Conservation (phyloP, 164 flowering plant species). For the Tinospora cordifolia region DNA sequence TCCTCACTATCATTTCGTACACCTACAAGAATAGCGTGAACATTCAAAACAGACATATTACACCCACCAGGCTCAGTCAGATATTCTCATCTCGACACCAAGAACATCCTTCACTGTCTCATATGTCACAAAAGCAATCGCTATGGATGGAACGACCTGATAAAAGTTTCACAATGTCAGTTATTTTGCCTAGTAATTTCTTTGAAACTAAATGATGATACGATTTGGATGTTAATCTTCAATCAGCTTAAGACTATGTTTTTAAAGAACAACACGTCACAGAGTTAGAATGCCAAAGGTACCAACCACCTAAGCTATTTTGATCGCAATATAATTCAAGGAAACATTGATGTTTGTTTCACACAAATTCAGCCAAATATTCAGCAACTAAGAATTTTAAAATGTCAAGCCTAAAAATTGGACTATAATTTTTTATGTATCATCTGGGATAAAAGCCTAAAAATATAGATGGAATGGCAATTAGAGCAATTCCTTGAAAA, state of each 20-base stretch:
- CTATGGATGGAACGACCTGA: conserved; percentile 97
- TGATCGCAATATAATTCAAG: no score
- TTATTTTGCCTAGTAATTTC: no score
- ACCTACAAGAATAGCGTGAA: conserved; percentile 24
- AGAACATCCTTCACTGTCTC: conserved; percentile 77
- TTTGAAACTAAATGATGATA: no score
- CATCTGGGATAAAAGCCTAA: not conserved
- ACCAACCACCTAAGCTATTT: no score
- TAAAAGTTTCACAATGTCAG: not conserved
- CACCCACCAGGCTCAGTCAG: conserved; percentile 49
- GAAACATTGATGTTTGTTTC: no score
- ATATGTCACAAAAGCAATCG: conserved; percentile 91
- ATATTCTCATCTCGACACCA: conserved; percentile 86
- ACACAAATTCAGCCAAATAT: no score
- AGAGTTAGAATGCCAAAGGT: no score
- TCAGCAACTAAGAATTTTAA: not conserved
- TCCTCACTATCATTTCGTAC: conserved; percentile 10
- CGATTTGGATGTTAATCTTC: no score
- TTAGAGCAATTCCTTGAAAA: not conserved
- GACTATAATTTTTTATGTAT: not conserved
- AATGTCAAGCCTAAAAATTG: not conserved
- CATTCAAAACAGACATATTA: not conserved
- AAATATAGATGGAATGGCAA: not conserved
- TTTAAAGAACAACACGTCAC: no score
- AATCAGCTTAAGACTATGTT: no score